phyloP scores from a whole-genome alignment of 129 eudicot species.

The Kitagawia praeruptora region DNA sequence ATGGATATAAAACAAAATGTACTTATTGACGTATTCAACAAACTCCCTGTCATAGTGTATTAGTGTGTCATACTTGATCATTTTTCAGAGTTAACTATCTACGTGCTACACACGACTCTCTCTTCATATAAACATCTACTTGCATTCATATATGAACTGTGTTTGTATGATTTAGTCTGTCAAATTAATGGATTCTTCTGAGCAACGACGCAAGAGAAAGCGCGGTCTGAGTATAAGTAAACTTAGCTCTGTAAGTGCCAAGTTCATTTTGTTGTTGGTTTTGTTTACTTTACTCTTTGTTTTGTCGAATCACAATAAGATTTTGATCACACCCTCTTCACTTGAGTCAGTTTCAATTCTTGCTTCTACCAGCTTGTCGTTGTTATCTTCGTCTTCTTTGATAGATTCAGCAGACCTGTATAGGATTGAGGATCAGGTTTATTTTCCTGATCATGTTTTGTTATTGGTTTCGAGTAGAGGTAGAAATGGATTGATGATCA shows the following conservation, averaged over 20 bases:
- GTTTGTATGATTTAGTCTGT: background rate
- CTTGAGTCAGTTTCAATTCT: constrained; percentile 40
- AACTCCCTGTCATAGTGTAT: background rate
- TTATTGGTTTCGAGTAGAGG: constrained; percentile 27
- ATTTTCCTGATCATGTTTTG: constrained; percentile 69
- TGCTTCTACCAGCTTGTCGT: constrained; percentile 30
- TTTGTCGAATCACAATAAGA: constrained; percentile 11
- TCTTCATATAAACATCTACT: background rate
- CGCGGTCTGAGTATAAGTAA: background rate
- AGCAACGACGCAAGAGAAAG: constrained; percentile 7
- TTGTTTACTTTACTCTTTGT: constrained; percentile 37
- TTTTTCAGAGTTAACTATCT: background rate
- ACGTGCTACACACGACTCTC: constrained; percentile 4
- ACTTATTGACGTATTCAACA: background rate
- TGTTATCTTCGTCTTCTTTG: constrained; percentile 27
- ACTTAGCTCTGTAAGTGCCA: background rate
- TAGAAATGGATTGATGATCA: background rate
- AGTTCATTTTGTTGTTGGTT: constrained; percentile 4
- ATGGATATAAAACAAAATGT: background rate
- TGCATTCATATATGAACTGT: background rate
- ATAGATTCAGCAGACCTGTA: constrained; percentile 16
- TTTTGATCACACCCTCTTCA: constrained; percentile 24
- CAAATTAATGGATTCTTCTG: constrained; percentile 10
- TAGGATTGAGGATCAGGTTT: constrained; percentile 45
- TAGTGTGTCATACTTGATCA: background rate